Evolutionary conservation across 345 rosid species (phyloP).

Genomic region (Citrus medica): DNA sequence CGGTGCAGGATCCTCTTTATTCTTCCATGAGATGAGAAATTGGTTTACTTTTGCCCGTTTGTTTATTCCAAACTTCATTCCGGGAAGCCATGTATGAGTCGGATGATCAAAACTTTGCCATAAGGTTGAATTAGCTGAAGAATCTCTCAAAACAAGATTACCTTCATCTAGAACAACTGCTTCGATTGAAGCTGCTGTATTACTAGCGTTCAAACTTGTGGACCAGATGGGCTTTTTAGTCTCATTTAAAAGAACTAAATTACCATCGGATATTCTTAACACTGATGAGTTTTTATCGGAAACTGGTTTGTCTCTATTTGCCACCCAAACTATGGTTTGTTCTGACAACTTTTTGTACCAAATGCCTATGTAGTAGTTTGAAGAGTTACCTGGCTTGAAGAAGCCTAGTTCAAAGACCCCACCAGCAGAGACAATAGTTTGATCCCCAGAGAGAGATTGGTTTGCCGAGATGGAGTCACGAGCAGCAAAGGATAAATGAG

Average conservation of each 20-base stretch:
- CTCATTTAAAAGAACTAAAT: constrained; percentile 61
- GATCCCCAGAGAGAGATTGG: constrained; percentile 55
- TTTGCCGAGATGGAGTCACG: constrained; percentile 46
- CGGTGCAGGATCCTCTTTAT: constrained; percentile 52
- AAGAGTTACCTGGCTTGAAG: constrained; percentile 50
- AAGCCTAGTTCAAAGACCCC: constrained; percentile 61
- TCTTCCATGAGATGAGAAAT: constrained; percentile 62
- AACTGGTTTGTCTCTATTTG: constrained; percentile 66
- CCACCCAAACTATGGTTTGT: constrained; percentile 64
- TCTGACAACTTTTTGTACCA: constrained; percentile 44
- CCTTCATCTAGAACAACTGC: constrained; percentile 41
- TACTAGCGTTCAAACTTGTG: constrained; percentile 40
- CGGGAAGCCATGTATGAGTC: constrained; percentile 70
- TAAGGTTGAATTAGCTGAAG: constrained; percentile 18
- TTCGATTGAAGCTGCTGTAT: not conserved
- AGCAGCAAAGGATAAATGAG: constrained; percentile 34
- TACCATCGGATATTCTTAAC: constrained; percentile 56
- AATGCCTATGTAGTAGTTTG: constrained; percentile 67
- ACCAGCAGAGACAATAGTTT: constrained; percentile 47
- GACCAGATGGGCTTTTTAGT: constrained; percentile 55
- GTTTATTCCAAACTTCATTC: constrained; percentile 47
- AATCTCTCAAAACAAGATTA: constrained; percentile 39
- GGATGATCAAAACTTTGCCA: constrained; percentile 89
- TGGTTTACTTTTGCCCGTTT: constrained; percentile 34
- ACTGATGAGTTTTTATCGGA: constrained; percentile 35